Conservation (phyloP, 805 yeast species). For the Cyberlindnera mycetangii region DNA sequence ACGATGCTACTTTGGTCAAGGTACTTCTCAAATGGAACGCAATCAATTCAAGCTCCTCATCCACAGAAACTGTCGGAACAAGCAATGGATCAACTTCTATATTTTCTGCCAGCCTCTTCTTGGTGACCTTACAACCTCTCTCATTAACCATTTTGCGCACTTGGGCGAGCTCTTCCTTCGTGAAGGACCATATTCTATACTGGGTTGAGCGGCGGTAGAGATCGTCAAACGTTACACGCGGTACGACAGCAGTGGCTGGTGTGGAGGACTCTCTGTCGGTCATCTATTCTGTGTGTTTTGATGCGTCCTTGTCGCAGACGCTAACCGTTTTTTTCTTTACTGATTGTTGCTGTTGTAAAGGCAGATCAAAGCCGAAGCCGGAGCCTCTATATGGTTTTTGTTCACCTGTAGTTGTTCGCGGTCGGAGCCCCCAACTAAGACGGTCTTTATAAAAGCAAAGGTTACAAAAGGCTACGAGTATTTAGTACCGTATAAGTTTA, state of each 20-base stretch:
- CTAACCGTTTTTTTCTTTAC: not conserved
- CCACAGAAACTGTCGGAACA: constrained; percentile 44
- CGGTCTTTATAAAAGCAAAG: not conserved
- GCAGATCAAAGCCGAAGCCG: no score
- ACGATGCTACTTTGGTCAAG: constrained; percentile 57
- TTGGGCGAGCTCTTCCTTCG: constrained; percentile 50
- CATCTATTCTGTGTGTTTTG: not conserved
- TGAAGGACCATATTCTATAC: constrained; percentile 82
- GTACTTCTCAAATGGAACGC: constrained; percentile 71
- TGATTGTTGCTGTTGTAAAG: not conserved
- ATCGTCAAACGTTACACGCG: constrained; percentile 71
- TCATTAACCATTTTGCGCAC: constrained; percentile 50
- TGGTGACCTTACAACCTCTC: constrained; percentile 41
- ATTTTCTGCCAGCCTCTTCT: constrained; percentile 32
- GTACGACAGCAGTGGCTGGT: constrained; percentile 11
- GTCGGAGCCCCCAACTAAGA: no score
- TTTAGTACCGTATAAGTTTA: constrained; percentile 6
- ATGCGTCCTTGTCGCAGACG: not conserved
- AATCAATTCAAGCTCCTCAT: constrained; percentile 71
- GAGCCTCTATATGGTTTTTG: no score
- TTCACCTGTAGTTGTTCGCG: no score
- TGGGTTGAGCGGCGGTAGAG: constrained; percentile 85
- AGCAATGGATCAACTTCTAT: constrained; percentile 31
- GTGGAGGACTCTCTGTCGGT: not conserved
- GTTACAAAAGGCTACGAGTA: not conserved